phyloP scores from a whole-genome alignment of 2,329 filamentous ascomycete species.

The Aspergillus niger region DNA sequence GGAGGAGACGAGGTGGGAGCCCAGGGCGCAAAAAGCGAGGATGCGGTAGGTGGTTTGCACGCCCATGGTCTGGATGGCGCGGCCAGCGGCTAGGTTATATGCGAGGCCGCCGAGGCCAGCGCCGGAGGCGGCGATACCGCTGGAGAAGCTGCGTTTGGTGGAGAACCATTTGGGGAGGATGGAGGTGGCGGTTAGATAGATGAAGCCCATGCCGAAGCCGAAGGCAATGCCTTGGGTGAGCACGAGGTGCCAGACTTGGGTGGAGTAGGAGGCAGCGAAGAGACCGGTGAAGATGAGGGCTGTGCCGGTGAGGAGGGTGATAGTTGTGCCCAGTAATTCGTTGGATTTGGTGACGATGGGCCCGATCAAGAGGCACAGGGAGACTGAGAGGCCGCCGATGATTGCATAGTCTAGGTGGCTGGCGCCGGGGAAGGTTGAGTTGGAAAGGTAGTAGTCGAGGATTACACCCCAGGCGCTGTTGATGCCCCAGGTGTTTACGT shows the following conservation, averaged over 20 bases:
- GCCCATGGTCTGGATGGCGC: constrained; percentile 32
- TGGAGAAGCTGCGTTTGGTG: constrained; percentile 32
- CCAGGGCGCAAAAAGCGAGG: constrained; percentile 29
- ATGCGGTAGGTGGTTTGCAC: constrained; percentile 33
- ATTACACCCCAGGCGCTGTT: constrained; percentile 45
- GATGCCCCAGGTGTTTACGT: constrained; percentile 38
- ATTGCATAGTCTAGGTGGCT: constrained; percentile 34
- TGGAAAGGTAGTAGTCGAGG: constrained; percentile 44
- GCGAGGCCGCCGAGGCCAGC: constrained; percentile 26
- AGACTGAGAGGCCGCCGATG: constrained; percentile 33
- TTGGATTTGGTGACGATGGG: constrained; percentile 16
- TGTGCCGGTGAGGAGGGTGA: neutral
- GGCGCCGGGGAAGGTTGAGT: constrained; percentile 29
- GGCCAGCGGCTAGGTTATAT: constrained; percentile 28
- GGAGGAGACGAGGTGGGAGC: constrained; percentile 24
- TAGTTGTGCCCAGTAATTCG: neutral
- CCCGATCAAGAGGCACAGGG: constrained; percentile 27
- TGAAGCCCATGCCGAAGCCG: constrained; percentile 28
- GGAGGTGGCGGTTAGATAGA: constrained; percentile 24
- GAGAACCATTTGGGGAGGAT: constrained; percentile 35
- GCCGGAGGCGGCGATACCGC: constrained; percentile 30
- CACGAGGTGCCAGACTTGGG: constrained; percentile 25
- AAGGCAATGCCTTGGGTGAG: constrained; percentile 28
- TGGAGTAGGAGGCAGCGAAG: constrained; percentile 30
- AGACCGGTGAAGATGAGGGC: neutral